Conservation (phyloP, 805 yeast genomes). For the Metschnikowia shivogae region DNA sequence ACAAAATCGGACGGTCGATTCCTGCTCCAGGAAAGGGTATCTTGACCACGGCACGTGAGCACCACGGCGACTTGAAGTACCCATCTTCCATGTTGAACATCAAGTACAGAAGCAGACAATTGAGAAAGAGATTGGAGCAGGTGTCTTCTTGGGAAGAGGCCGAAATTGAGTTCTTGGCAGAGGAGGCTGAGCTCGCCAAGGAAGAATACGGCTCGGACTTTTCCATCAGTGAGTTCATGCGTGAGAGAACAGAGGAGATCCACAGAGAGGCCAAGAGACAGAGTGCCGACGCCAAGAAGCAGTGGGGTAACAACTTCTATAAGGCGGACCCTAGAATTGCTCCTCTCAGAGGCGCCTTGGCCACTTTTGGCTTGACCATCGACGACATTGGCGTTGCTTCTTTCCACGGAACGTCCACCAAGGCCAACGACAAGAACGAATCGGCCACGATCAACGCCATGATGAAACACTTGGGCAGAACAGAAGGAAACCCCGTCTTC, state of each 20-base stretch:
- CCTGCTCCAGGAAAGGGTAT: conserved; percentile 99
- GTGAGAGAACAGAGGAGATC: conserved; percentile 85
- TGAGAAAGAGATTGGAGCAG: conserved; percentile 72
- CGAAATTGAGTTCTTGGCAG: conserved; percentile 66
- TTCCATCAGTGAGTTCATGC: conserved; percentile 47
- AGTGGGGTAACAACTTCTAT: conserved; percentile 96
- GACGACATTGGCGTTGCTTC: conserved; percentile 97
- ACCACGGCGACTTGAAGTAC: conserved; percentile 74
- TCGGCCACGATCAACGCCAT: conserved; percentile 83
- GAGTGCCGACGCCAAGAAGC: conserved; percentile 80
- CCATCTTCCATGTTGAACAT: conserved; percentile 79
- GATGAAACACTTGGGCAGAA: conserved; percentile 94
- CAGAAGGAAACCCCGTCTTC: conserved; percentile 94
- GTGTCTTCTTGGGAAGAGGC: conserved; percentile 79
- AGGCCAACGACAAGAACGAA: conserved; percentile 98
- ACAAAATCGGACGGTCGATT: conserved; percentile 96
- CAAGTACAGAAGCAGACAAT: conserved; percentile 90
- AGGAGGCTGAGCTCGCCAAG: conserved; percentile 59
- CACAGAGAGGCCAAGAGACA: conserved; percentile 81
- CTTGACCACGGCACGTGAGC: conserved; percentile 95
- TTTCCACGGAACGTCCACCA: conserved; percentile 98
- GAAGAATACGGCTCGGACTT: conserved; percentile 50
- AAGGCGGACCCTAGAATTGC: conserved; percentile 89
- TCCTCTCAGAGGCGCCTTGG: conserved; percentile 95
- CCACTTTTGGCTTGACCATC: conserved; percentile 85